Base-by-base conservation (phyloP, 495 filamentous ascomycete genomes). In the Aeminium ludgeri region DNA sequence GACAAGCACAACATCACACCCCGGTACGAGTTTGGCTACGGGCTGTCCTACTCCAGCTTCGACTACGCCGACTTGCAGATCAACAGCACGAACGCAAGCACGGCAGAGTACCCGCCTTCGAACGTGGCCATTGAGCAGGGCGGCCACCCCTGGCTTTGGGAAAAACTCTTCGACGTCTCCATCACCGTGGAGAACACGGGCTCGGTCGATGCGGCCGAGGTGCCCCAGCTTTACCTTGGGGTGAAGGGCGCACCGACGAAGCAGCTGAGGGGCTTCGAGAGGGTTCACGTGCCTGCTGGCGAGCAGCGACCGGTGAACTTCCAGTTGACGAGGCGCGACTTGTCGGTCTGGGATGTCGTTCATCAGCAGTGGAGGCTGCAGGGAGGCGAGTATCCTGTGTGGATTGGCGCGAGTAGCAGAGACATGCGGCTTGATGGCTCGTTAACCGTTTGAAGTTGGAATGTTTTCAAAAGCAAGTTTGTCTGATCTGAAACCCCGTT, bases 41-140 rank as follows among this genome's bases (percentile, higher is more conserved):
- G 80, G 1, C 60, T 83, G 1, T 73, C 70, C 13, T 83, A 81
- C 55, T 80, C 76, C 4, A 74, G 66, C 1, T 83, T 80, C 55
- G 45, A 56, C 12, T 32, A 52, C 25, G 17, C 45, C 49, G 43
- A 51, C 33, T 38, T 55, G 30, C 20, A 43, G 16, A 25, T 54
- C 36, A 44, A 43, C 28, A 30, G 35, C 5, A 50, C 44, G 32
- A 55, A 0, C 43, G 32, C 17, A 10, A 20, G 18, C 34, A 15
- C 19, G 20, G 33, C 37, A 28, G n/a, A 23, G 17, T 17, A 45
- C 27, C 53, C 44, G 10, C 49, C 52, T 10, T 35, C 48, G 6
- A 55, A 55, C 25, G 55, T 68, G 27, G 38, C 44, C 6, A 63
- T 74, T 6, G 45, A 59, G 0, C 59, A 70, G 44, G 77, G 78